phyloP scores from a whole-genome alignment of 345 rosid species.

The Sisymbrium irio region DNA sequence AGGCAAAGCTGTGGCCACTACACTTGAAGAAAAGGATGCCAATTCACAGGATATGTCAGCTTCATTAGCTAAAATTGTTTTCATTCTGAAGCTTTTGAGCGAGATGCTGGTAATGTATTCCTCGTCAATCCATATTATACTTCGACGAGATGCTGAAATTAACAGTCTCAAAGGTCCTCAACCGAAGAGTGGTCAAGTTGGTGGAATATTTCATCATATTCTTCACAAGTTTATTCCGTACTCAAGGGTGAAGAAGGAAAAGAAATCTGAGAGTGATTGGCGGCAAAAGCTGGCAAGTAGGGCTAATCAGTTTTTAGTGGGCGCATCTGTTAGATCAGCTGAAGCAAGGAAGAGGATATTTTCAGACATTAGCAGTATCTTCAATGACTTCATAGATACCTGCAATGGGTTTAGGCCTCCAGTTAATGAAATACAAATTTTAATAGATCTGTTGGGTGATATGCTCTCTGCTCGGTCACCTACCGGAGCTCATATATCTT shows the following conservation, averaged over 20 bases:
- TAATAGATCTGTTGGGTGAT: constrained; percentile 84
- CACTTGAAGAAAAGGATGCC: constrained; percentile 53
- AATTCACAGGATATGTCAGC: constrained; percentile 63
- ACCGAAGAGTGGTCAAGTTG: constrained; percentile 44
- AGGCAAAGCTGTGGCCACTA: constrained; percentile 79
- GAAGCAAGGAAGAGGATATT: constrained; percentile 89
- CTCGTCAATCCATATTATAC: constrained; percentile 75
- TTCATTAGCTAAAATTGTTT: constrained; percentile 76
- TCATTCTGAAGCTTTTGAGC: constrained; percentile 83
- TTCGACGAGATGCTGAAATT: constrained; percentile 75
- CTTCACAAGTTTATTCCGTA: constrained; percentile 71
- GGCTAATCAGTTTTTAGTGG: constrained; percentile 84
- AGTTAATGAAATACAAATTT: constrained; percentile 57
- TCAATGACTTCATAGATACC: constrained; percentile 65
- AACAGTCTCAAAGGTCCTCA: constrained; percentile 54
- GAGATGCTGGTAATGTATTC: constrained; percentile 85
- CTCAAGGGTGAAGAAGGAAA: constrained; percentile 65
- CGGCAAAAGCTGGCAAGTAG: constrained; percentile 75
- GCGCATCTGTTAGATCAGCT: constrained; percentile 80
- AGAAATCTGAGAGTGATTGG: constrained; percentile 83
- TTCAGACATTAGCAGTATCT: constrained; percentile 61
- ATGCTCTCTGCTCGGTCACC: constrained; percentile 78
- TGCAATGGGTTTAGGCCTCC: constrained; percentile 57
- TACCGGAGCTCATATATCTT: constrained; percentile 71
- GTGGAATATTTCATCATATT: constrained; percentile 80